These are phyloP conservation scores for Ajuga chamaepitys DNA, from an alignment of 257 asterid genomes.

Conservation along the genomic window DNA sequence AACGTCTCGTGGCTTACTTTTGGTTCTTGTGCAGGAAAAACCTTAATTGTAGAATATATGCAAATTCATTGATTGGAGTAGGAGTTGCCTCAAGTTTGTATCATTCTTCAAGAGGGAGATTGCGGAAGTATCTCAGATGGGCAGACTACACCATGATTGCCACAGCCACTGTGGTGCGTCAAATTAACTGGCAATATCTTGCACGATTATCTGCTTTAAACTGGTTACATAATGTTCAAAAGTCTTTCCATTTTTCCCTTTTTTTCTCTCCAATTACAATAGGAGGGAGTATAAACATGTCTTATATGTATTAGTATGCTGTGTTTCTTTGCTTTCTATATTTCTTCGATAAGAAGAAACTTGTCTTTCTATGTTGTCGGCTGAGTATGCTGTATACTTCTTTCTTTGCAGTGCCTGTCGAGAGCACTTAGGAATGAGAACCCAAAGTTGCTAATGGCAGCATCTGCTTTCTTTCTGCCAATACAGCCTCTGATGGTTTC, in stretches of 20 bases:
- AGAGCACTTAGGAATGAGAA: conserved; percentile 80
- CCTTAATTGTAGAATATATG: conserved; percentile 63
- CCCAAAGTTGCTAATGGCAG: conserved; percentile 86
- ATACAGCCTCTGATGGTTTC: conserved; percentile 94
- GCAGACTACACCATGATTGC: conserved; percentile 99
- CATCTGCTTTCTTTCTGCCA: conserved; percentile 72
- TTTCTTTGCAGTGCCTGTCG: conserved; percentile 64
- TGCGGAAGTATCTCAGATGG: conserved; percentile 88
- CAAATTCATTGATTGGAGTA: conserved; percentile 84
- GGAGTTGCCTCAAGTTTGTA: conserved; percentile 82
- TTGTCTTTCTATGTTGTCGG: background rate
- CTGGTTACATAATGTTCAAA: too few relatives aligned
- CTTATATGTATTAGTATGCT: too few relatives aligned
- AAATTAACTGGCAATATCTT: background rate
- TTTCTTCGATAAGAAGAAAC: background rate
- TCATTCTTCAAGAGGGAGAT: conserved; percentile 73
- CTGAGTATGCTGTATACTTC: background rate
- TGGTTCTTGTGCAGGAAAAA: conserved; percentile 55
- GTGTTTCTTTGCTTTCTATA: background rate
- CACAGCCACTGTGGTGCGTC: conserved; percentile 76
- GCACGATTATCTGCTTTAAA: background rate
- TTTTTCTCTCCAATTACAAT: too few relatives aligned
- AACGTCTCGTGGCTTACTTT: background rate
- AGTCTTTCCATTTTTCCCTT: too few relatives aligned
- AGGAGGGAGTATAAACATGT: too few relatives aligned